Percentiles rank a stretch among this genome's conserved stretches.
phyloP scores from a whole-genome alignment of 495 filamentous ascomycete genomes.

The Penicillium diatomitis region DNA sequence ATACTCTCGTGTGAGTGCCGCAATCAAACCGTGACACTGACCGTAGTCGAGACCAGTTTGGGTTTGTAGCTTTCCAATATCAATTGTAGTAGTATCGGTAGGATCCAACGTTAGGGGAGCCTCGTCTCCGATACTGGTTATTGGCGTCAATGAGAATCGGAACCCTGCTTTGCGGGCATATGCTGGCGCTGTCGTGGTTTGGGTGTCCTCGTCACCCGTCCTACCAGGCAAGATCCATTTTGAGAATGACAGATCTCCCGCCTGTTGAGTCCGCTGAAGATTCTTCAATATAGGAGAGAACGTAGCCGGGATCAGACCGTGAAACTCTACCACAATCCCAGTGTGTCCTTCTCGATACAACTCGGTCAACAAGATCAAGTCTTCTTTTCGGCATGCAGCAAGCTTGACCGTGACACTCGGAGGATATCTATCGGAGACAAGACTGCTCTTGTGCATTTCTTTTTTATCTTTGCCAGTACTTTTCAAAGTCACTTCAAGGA shows the following conservation, averaged over 20 bases:
- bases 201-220: not conserved
- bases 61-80: slow-evolving; percentile 2
- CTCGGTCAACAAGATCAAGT: not conserved
- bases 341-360: slow-evolving; percentile 1
- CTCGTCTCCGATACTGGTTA: not conserved
- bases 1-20: slow-evolving; percentile 11
- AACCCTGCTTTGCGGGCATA: slow-evolving; percentile 5
- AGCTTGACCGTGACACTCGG: slow-evolving; percentile 10
- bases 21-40: slow-evolving; percentile 6
- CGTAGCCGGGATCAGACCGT: slow-evolving; percentile 6
- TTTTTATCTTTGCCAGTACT: slow-evolving; percentile 1
- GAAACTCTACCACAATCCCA: slow-evolving; percentile 6
- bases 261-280: slow-evolving; percentile 1
- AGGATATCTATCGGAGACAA: slow-evolving; percentile 1
- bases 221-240: slow-evolving; percentile 4
- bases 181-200: slow-evolving; percentile 1
- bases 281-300: slow-evolving; percentile 7
- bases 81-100: not conserved
- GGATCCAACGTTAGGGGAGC: not conserved
- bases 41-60: slow-evolving; percentile 4
- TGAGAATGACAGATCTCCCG: slow-evolving; percentile 1
- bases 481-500: slow-evolving; percentile 7
- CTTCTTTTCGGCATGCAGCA: slow-evolving; percentile 1
- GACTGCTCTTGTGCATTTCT: slow-evolving; percentile 3
- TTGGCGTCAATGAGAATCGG: not conserved